Conservation (phyloP, 768 basidiomycete species). For the Amanita pseudoporphyria region DNA sequence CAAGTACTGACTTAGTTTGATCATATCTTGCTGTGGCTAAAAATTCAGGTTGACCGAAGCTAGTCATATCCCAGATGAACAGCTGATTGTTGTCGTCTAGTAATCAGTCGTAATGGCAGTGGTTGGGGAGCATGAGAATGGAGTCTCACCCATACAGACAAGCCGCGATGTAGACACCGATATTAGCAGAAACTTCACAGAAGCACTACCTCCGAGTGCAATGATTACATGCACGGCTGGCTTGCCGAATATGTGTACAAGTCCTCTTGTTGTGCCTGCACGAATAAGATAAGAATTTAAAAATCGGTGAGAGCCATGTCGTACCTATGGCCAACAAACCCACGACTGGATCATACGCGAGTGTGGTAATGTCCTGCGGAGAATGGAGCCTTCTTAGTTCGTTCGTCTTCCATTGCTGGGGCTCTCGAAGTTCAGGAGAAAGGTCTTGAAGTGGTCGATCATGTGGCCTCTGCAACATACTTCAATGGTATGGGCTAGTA, state of each 20-base stretch:
- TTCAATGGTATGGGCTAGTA: constrained; percentile 1
- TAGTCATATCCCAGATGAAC: constrained; percentile 51
- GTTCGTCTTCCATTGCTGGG: constrained; percentile 47
- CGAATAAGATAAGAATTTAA: constrained; percentile 2
- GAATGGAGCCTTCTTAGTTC: constrained; percentile 39
- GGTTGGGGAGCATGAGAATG: neutral
- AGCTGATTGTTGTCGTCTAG: constrained; percentile 45
- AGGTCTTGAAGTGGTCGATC: constrained; percentile 36
- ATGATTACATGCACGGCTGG: constrained; percentile 51
- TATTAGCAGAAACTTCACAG: constrained; percentile 56
- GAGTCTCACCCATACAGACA: constrained; percentile 47
- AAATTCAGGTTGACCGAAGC: constrained; percentile 42
- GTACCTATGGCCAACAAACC: constrained; percentile 55
- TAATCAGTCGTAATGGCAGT: constrained; percentile 4
- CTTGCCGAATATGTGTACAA: constrained; percentile 57
- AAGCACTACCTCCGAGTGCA: constrained; percentile 31
- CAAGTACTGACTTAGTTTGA: constrained; percentile 29
- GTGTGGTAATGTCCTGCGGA: constrained; percentile 37
- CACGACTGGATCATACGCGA: constrained; percentile 51
- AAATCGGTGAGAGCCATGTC: constrained; percentile 8
- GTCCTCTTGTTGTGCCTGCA: constrained; percentile 55
- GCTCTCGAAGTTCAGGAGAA: constrained; percentile 46
- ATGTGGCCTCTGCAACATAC: constrained; percentile 34
- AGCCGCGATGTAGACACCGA: constrained; percentile 43
- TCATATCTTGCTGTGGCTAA: constrained; percentile 41